phyloP scores from a whole-genome alignment of 2,329 filamentous ascomycete genomes.

The Hymenoscyphus infarciens region DNA sequence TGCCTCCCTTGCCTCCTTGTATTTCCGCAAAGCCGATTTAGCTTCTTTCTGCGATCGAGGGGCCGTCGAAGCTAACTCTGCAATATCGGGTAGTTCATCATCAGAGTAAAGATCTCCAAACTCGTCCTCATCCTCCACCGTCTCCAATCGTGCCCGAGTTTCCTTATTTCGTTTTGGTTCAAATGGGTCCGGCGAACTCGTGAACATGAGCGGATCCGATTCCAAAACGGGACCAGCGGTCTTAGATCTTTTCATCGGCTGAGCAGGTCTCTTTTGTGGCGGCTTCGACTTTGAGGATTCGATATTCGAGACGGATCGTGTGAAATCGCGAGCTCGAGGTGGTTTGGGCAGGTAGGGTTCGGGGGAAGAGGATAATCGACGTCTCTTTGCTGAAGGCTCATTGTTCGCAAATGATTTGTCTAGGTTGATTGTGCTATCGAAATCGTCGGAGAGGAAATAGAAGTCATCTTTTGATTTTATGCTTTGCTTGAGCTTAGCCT shows the following conservation, averaged over 20 bases:
- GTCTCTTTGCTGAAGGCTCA: conserved; percentile 12
- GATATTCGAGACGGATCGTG: conserved; percentile 31
- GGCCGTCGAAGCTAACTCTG: background rate
- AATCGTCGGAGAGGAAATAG: conserved; percentile 16
- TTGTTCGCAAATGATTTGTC: conserved; percentile 8
- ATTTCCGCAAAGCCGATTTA: conserved; percentile 16
- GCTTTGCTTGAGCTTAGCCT: background rate
- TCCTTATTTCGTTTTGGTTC: conserved; percentile 7
- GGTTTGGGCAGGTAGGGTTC: background rate
- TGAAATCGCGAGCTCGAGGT: conserved; percentile 9
- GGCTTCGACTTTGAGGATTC: conserved; percentile 35
- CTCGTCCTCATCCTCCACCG: background rate
- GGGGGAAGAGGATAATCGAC: conserved; percentile 12
- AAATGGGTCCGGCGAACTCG: conserved; percentile 21
- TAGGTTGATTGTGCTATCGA: conserved; percentile 12
- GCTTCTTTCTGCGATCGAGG: background rate
- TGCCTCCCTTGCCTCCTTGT: background rate
- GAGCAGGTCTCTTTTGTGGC: background rate
- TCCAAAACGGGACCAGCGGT: conserved; percentile 23
- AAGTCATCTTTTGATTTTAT: conserved; percentile 3
- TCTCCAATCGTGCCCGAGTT: conserved; percentile 1
- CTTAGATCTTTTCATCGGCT: conserved; percentile 27
- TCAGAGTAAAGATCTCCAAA: background rate
- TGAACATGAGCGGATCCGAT: conserved; percentile 20
- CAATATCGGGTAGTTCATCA: conserved; percentile 7